These are phyloP conservation scores for Candolleomyces eurysporus DNA, from an alignment of 768 basidiomycete species.

Conservation along the genomic window DNA sequence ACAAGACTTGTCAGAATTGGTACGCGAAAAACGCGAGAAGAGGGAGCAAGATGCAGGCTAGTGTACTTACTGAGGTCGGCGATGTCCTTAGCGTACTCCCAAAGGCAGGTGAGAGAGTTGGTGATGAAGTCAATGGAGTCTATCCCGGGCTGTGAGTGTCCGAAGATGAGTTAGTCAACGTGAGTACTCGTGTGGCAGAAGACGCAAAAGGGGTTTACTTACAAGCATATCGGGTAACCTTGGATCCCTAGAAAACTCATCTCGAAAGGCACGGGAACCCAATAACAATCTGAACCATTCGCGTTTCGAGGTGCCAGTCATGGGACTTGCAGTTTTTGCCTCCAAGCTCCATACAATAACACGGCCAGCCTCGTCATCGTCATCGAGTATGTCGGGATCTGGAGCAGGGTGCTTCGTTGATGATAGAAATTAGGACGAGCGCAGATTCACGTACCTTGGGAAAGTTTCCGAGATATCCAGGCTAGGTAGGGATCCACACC, in stretches of 20 bases:
- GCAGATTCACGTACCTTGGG: conserved; percentile 52
- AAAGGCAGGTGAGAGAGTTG: conserved; percentile 55
- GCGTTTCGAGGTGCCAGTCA: conserved; percentile 59
- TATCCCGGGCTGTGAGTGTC: conserved; percentile 60
- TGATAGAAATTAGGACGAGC: not conserved
- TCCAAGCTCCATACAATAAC: conserved; percentile 86
- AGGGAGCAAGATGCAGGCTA: not conserved
- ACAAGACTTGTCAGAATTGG: not conserved
- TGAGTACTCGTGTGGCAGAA: not conserved
- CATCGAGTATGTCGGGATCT: conserved; percentile 79
- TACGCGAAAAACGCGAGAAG: not conserved
- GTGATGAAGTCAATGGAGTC: conserved; percentile 69
- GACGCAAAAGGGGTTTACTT: conserved; percentile 20
- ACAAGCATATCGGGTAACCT: conserved; percentile 80
- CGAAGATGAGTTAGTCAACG: not conserved
- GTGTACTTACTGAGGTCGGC: conserved; percentile 70
- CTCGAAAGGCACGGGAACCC: conserved; percentile 40
- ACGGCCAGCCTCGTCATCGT: conserved; percentile 68
- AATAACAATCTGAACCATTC: conserved; percentile 80
- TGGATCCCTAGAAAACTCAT: conserved; percentile 67
- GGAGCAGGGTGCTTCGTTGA: not conserved
- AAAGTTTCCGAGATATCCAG: conserved; percentile 82
- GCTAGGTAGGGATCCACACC: conserved; percentile 69
- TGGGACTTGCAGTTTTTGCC: conserved; percentile 75
- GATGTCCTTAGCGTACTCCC: conserved; percentile 86